phyloP scores from a whole-genome alignment of 2,329 filamentous ascomycete genomes.

The Venturia oleaginea region DNA sequence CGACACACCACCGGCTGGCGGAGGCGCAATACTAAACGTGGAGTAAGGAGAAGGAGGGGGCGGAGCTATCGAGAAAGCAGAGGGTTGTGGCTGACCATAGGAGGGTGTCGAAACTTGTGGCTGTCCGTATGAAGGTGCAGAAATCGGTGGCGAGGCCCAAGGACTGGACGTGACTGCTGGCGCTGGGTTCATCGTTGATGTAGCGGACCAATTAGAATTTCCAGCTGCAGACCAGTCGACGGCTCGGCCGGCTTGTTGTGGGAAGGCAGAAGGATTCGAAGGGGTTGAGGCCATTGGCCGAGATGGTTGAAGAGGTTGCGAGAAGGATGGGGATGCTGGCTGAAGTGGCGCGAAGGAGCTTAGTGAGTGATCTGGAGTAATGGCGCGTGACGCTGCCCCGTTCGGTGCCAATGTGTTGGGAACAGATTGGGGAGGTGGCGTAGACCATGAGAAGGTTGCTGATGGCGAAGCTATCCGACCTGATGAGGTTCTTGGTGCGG shows the following conservation, averaged over 20 bases:
- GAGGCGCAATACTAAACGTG: conserved; percentile 31
- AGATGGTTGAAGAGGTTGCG: conserved; percentile 29
- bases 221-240: conserved; percentile 9
- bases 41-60: conserved; percentile 36
- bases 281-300: conserved; percentile 1
- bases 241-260: neutral
- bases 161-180: neutral
- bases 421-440: conserved; percentile 22
- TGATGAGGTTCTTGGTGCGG: conserved; percentile 21
- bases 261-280: neutral
- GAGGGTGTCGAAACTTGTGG: neutral
- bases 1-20: conserved; percentile 19
- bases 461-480: conserved; percentile 23
- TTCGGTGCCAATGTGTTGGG: conserved; percentile 17
- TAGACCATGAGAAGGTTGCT: conserved; percentile 39
- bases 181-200: neutral
- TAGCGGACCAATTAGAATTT: conserved; percentile 7
- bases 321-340: conserved; percentile 30
- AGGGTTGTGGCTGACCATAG: neutral
- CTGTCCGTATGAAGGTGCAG: neutral
- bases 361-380: conserved; percentile 44
- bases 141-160: neutral
- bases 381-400: conserved; percentile 31
- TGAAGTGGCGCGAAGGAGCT: conserved; percentile 39
- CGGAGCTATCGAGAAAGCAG: conserved; percentile 32